Base-by-base conservation (phyloP, 2,329 filamentous ascomycete species). In the Metarhizium album region DNA sequence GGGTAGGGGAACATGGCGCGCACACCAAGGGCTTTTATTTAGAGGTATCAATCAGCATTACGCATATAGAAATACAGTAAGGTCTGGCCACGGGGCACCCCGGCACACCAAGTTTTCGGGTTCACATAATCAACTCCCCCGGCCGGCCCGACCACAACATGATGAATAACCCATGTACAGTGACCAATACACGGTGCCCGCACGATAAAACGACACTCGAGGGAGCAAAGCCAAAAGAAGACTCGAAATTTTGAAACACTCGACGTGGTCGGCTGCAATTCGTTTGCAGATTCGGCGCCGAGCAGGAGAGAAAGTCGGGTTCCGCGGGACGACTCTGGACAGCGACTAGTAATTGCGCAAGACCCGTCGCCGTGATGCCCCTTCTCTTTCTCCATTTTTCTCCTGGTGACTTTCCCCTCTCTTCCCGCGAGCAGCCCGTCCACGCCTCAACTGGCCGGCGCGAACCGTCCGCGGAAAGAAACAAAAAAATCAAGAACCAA, bases 31-130 rank as follows among this genome's bases (percentile, higher is more conserved):
- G 18, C 11, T 35, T 4, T 13, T 14, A 4, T 20, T 5, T 24
- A 50, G 53, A 60, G 53, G 57, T 58, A 57, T 58, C 55, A 56
- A 57, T 59, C 55, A 56, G 54, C 52, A 55, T 48, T 49, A 48
- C n/a, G 31, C 52, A 48, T 56, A 59, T 60, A 59, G 54, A 59
- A n/a, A 56, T 59, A 59, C 57, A 59, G 49, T 53, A 58, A 16
- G 46, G 55, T 53, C 52, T 58, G 52, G 51, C 45, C 49, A 53
- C 52, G 50, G n/a, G 55, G 51, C 48, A 14, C 33, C 50, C 49
- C 31, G 16, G 18, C 38, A 20, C 35, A 43, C 24, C 42, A 37
- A 37, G 5, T 18, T 23, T 37, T 23, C 23, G 29, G 33, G 24
- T 29, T 40, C 20, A 8, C 37, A 7, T 20, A 40, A 40, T 8